Conservation (phyloP, 2,329 filamentous ascomycete species). For the Aschersonia sp. region DNA sequence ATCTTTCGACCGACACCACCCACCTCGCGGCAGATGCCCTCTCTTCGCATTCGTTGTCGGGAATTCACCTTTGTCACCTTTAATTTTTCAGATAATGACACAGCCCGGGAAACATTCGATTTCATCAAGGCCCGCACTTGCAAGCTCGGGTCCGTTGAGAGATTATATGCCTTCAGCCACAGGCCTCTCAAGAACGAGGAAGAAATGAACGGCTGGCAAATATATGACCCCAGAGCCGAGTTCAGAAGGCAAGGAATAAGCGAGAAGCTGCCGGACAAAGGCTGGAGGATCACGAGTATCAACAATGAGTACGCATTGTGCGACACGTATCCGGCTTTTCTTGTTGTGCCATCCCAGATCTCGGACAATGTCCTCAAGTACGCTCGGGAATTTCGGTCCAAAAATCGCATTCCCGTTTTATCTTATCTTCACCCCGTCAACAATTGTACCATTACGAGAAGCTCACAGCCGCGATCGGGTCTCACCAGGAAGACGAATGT, state of each 20-base stretch:
- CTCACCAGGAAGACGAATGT: constrained; percentile 80
- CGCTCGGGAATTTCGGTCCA: constrained; percentile 76
- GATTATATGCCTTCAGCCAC: constrained; percentile 83
- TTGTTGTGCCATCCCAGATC: constrained; percentile 76
- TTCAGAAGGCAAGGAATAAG: constrained; percentile 80
- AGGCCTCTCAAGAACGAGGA: constrained; percentile 60
- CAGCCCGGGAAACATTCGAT: constrained; percentile 76
- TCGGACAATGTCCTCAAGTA: constrained; percentile 98
- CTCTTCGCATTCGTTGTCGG: constrained; percentile 51
- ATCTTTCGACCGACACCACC: constrained; percentile 59
- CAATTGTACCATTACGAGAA: constrained; percentile 91
- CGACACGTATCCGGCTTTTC: constrained; percentile 74
- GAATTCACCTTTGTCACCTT: constrained; percentile 93
- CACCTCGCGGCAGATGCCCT: constrained; percentile 39
- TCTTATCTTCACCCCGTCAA: constrained; percentile 95
- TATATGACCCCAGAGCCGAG: constrained; percentile 78
- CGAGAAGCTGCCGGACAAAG: constrained; percentile 59
- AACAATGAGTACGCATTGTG: constrained; percentile 87
- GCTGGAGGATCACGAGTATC: constrained; percentile 83
- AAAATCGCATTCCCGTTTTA: constrained; percentile 74
- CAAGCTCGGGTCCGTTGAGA: constrained; percentile 70
- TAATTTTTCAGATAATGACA: constrained; percentile 61
- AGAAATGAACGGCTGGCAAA: constrained; percentile 62
- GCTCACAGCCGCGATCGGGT: constrained; percentile 82
- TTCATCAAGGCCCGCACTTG: constrained; percentile 71